Base-by-base conservation (phyloP, 208 protist species). In the Novymonas esmeraldas region DNA sequence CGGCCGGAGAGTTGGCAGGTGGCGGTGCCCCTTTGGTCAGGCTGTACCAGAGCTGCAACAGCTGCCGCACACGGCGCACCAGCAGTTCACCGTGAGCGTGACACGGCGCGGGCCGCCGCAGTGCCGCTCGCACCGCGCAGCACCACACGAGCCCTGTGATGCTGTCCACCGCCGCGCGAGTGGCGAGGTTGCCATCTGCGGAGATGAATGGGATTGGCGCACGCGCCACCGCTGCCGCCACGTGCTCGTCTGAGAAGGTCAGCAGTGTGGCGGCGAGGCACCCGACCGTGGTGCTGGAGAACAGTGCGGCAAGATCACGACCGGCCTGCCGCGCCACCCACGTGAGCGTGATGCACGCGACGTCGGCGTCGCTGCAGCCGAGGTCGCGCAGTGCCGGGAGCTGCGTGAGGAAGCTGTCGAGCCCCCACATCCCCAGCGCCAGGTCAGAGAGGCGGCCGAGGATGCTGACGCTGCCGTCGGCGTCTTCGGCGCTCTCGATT, bases 161-260 rank as follows among this genome's bases (percentile, higher is more conserved):
- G 62, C 70, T 60, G 55, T 61, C 54, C 28, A 29, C 46, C 45
- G 61, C 70, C 7, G 61, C 57, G 16, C 10, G n/a, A 16, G 28
- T 58, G 38, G 70, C 61, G 14, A 75, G 13, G 34, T 52, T 61
- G 24, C 70, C 70, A 0, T 63, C 55, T 13, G 64, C 62, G 16
- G 70, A 68, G 38, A 75, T 26, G 26, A 78, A 65, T 13, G 73
- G 65, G 42, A 78, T 73, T 0, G 67, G 60, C 6, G 60, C 70
- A 6, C 76, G 64, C 20, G 81, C 73, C 28, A 93, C n/a, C 7
- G 68, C 81, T 7, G 49, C 46, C 20, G 88, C 44, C 63, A 93
- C 87, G 38, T 70, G 61, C 0, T 44, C 63, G 49, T 86, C 79
- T 33, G 67, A 49, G 41, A 83, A 85, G 22, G 55, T 77, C 46